These are phyloP conservation scores for Boletellus emodensis DNA, from an alignment of 768 basidiomycete species.

Conservation along the genomic window DNA sequence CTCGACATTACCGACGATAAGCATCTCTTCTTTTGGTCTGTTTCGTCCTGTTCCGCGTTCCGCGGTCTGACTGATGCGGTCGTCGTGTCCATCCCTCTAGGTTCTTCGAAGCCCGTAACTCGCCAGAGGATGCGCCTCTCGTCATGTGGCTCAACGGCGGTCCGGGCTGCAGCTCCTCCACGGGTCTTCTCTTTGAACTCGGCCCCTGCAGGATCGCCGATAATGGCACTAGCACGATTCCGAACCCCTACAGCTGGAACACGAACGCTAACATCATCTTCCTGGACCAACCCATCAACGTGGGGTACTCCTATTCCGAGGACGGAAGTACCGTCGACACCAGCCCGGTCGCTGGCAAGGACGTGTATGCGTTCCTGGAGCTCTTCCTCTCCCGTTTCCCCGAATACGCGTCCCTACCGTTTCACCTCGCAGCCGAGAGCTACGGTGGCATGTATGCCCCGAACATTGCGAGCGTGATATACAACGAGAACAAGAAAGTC, in stretches of 20 bases:
- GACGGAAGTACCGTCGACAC: conserved; percentile 72
- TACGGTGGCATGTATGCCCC: conserved; percentile 81
- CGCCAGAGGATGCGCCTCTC: conserved; percentile 75
- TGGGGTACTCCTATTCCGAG: conserved; percentile 85
- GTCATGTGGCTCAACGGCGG: conserved; percentile 91
- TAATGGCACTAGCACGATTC: conserved; percentile 62
- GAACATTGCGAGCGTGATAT: conserved; percentile 78
- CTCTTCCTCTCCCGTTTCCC: conserved; percentile 77
- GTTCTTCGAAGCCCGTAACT: conserved; percentile 84
- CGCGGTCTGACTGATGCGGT: not conserved
- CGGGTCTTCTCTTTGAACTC: conserved; percentile 88
- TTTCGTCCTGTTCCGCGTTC: not conserved
- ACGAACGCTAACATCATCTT: conserved; percentile 57
- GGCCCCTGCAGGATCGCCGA: conserved; percentile 80
- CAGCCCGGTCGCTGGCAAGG: conserved; percentile 82
- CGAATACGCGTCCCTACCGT: conserved; percentile 62
- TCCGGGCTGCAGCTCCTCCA: conserved; percentile 67
- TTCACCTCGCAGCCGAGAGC: conserved; percentile 80
- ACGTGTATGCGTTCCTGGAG: conserved; percentile 83
- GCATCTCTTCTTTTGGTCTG: conserved; percentile 85
- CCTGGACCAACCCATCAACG: conserved; percentile 76
- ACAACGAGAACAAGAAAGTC: conserved; percentile 68
- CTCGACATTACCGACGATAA: conserved; percentile 75
- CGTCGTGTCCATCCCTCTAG: conserved; percentile 33
- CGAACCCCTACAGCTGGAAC: conserved; percentile 87